A percentile compares a stretch with the other conserved stretches of the same genome.
phyloP scores from a whole-genome alignment of 331 rosid genomes.

The Rosa hybrid region DNA sequence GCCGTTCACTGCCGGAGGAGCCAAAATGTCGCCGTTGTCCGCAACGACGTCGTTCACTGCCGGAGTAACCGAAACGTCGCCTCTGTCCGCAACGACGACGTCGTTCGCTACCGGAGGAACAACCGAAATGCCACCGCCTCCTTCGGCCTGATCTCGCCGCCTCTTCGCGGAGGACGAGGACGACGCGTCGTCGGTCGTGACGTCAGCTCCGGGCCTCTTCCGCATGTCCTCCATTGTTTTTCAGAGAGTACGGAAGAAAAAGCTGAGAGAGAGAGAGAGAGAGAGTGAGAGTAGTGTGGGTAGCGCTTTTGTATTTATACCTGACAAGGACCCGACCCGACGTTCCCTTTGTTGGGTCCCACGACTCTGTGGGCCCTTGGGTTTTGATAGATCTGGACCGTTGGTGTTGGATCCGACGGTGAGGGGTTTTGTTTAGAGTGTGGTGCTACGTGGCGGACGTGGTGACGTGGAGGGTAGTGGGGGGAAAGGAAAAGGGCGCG shows the following conservation, averaged over 20 bases:
- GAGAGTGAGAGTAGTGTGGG: background rate
- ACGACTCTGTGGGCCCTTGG: background rate
- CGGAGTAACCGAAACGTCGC: constrained; percentile 26
- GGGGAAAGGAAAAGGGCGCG: background rate
- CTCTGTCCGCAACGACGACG: background rate
- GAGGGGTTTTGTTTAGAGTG: background rate
- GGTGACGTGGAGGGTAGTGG: background rate
- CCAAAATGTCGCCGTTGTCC: constrained; percentile 7
- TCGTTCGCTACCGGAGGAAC: constrained; percentile 19
- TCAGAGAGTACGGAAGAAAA: background rate
- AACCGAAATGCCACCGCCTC: constrained; percentile 16
- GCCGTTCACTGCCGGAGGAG: constrained; percentile 22
- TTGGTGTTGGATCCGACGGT: background rate
- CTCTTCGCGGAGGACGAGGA: constrained; percentile 11
- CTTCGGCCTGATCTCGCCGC: constrained; percentile 12
- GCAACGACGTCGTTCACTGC: constrained; percentile 12
- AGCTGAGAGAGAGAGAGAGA: background rate
- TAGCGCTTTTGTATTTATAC: background rate
- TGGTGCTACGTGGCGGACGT: background rate
- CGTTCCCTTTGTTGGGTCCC: background rate
- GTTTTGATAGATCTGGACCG: background rate
- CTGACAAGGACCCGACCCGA: background rate
- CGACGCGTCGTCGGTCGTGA: background rate
- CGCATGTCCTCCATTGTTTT: constrained; percentile 28
- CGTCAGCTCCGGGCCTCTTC: constrained; percentile 4